phyloP scores from a whole-genome alignment of 768 basidiomycete genomes.

The Myochromella boudieri region DNA sequence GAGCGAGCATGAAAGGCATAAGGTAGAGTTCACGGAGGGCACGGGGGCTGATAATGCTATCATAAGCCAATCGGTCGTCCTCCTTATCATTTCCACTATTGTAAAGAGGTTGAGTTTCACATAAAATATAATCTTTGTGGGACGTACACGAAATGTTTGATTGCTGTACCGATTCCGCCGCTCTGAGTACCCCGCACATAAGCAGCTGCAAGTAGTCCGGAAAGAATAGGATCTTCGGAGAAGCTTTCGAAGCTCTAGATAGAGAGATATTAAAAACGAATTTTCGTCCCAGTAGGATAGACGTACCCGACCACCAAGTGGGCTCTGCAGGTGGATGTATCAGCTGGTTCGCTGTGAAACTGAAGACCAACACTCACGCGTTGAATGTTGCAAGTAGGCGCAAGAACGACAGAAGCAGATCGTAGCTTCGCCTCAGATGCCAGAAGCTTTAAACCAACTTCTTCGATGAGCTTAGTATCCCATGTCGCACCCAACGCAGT shows the following conservation, averaged over 20 bases:
- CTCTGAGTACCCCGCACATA: conserved; percentile 79
- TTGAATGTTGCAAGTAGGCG: conserved; percentile 85
- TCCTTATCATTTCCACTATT: conserved; percentile 78
- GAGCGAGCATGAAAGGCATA: conserved; percentile 75
- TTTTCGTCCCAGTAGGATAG: neutral
- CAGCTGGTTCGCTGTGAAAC: neutral
- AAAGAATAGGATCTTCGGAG: conserved; percentile 76
- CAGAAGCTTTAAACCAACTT: conserved; percentile 62
- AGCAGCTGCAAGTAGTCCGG: conserved; percentile 66
- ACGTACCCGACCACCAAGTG: conserved; percentile 66
- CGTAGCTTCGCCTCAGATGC: conserved; percentile 72
- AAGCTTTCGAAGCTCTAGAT: conserved; percentile 72
- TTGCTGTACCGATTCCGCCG: conserved; percentile 71
- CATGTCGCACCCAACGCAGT: conserved; percentile 78
- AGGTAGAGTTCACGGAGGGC: conserved; percentile 76
- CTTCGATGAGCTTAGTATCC: conserved; percentile 62
- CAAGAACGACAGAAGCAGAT: conserved; percentile 68
- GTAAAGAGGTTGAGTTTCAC: conserved; percentile 1
- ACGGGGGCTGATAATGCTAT: conserved; percentile 62
- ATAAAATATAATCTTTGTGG: neutral
- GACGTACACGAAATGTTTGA: conserved; percentile 81
- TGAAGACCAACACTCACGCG: conserved; percentile 40
- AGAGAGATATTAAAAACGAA: neutral
- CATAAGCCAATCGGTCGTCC: conserved; percentile 68
- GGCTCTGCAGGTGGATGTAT: conserved; percentile 41